phyloP scores from a whole-genome alignment of 2,329 filamentous ascomycete species.

The Hypoxylon sp. region DNA sequence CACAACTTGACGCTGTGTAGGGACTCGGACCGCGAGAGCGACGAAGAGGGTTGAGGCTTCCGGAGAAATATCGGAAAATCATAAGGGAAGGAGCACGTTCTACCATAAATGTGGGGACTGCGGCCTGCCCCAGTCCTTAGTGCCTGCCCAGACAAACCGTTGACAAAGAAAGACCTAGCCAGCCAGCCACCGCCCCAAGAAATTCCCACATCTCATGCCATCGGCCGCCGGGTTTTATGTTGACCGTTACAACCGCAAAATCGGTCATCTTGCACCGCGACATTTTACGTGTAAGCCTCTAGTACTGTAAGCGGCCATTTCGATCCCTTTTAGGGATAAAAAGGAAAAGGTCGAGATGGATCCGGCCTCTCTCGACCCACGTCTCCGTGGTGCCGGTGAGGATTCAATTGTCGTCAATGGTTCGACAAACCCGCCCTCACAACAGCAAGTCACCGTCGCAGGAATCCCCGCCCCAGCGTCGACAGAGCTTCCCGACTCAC shows the following conservation, averaged over 20 bases:
- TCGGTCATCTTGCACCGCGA: slow-evolving; percentile 41
- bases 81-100: background rate
- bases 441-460: slow-evolving; percentile 8
- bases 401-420: slow-evolving; percentile 47
- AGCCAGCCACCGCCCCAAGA: slow-evolving; percentile 24
- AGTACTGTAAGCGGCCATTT: slow-evolving; percentile 35
- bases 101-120: slow-evolving; percentile 3
- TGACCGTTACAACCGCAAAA: slow-evolving; percentile 43
- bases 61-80: slow-evolving; percentile 17
- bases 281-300: slow-evolving; percentile 37
- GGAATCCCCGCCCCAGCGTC: slow-evolving; percentile 14
- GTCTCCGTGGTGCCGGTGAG: slow-evolving; percentile 46
- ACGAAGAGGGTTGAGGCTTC: background rate
- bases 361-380: slow-evolving; percentile 49
- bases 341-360: slow-evolving; percentile 44
- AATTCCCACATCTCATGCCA: slow-evolving; percentile 33
- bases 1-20: too few species aligned
- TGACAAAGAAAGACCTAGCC: slow-evolving; percentile 8
- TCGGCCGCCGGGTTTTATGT: slow-evolving; percentile 44
- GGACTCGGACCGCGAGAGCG: too few species aligned
- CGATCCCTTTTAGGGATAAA: slow-evolving; percentile 32
- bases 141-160: slow-evolving; percentile 4
- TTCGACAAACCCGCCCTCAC: slow-evolving; percentile 26
- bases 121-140: slow-evolving; percentile 6
- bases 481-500: slow-evolving; percentile 33